These are phyloP conservation scores for Scheffersomyces quercinus DNA, from an alignment of 1,139 yeast species.

Conservation along the genomic window DNA sequence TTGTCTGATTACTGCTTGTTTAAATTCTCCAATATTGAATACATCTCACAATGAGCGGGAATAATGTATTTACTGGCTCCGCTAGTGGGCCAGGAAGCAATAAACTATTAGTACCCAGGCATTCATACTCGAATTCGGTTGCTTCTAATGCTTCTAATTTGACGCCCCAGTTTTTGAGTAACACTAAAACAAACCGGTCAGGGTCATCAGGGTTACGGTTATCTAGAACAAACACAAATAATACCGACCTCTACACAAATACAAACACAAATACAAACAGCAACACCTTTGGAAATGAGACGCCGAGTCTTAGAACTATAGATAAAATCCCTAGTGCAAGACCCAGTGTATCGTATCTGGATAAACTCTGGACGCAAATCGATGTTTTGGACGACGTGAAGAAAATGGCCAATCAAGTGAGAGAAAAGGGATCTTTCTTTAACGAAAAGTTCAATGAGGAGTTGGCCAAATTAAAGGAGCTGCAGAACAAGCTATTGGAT, in stretches of 20 bases:
- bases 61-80: neutral
- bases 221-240: slow-evolving; percentile 29
- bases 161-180: slow-evolving; percentile 3
- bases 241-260: slow-evolving; percentile 14
- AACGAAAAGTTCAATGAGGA: slow-evolving; percentile 60
- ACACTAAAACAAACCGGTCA: slow-evolving; percentile 9
- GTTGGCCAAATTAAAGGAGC: slow-evolving; percentile 52
- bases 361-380: slow-evolving; percentile 83
- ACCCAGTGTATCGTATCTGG: slow-evolving; percentile 63
- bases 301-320: slow-evolving; percentile 34
- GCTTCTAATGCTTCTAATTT: slow-evolving; percentile 8
- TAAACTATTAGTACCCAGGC: slow-evolving; percentile 11
- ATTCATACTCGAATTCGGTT: slow-evolving; percentile 11
- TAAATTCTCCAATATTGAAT: too few relatives aligned
- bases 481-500: slow-evolving; percentile 62
- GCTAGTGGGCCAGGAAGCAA: neutral
- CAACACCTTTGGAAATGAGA: slow-evolving; percentile 13
- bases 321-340: slow-evolving; percentile 50
- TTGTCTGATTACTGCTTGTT: too few relatives aligned
- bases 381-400: slow-evolving; percentile 84
- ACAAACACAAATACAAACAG: slow-evolving; percentile 6
- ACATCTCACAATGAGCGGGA: too few relatives aligned
- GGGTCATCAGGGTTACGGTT: slow-evolving; percentile 19
- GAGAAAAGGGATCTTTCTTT: slow-evolving; percentile 58
- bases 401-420: slow-evolving; percentile 58